Evolutionary conservation across 129 eudicot genomes (phyloP), one percentile per base, ranked within the genome.

Genomic region (Artemisia annua): DNA sequence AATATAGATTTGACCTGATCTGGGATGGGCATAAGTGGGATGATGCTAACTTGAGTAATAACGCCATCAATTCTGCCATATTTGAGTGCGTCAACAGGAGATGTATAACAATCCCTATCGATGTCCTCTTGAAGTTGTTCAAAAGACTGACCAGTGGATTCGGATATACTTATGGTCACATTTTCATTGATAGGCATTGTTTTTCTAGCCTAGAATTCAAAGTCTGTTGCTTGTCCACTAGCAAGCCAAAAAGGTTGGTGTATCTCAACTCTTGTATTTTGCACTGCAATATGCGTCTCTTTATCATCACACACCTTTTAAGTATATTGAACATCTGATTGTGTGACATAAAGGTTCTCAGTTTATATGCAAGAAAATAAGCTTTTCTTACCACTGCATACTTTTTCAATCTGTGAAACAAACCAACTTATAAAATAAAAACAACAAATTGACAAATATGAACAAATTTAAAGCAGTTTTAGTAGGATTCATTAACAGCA

Each of bases 21-120:
- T 32, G 97, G 97, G 9, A 87, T 87, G n/a, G 97, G 96, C 61
- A 44, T 57, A 20, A 93, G 92, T 62, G 98, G 97, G 61, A 93
- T 79, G 63, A 90, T 90, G 62, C 74, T 82, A 68, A 87, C 97
- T 78, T 86, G 48, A 79, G 90, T 97, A 58, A 90, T 89, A 50
- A 93, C 92, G 5, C 95, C 90, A 73, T 92, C 96, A 48, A 92
- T 83, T 4, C 89, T 72, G 22, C 96, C 96, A 73, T 87, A 89
- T 67, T 89, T 95, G 51, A 89, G 87, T 48, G 90, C 97, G 81
- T 93, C 97, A 78, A 93, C 81, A 67, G 20, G 71, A 48, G 44
- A n/a, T n/a, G n/a, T n/a, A n/a, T n/a, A n/a, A n/a, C n/a, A n/a
- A n/a, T n/a, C n/a, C n/a, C n/a, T n/a, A n/a, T n/a, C n/a, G n/a